Conservation (phyloP, 192 early-diverging fungal species). For the Jimgerdemannia lactiflua region DNA sequence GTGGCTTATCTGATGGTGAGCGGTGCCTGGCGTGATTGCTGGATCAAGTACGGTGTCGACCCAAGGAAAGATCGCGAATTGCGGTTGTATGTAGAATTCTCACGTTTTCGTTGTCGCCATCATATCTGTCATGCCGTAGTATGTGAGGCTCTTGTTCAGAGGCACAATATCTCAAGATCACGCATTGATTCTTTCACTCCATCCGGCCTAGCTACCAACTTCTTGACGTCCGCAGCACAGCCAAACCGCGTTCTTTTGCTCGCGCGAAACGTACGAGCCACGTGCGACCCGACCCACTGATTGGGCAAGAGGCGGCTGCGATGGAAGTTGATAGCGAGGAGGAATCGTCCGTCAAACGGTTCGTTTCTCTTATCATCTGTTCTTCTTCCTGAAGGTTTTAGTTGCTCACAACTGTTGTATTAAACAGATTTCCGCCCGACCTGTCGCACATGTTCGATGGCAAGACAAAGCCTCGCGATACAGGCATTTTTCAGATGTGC, state of each 20-base stretch:
- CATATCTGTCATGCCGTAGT: conserved; percentile 4
- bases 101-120: neutral
- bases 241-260: neutral
- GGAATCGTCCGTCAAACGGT: no score
- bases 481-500: neutral
- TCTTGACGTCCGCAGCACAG: neutral
- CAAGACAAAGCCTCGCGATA: no score
- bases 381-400: no score
- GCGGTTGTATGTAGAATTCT: conserved; percentile 16
- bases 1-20: conserved; percentile 30
- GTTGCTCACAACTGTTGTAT: no score
- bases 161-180: neutral
- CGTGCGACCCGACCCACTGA: neutral
- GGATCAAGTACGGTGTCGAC: conserved; percentile 46
- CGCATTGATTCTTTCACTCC: neutral
- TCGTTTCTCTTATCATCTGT: no score
- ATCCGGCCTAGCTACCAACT: neutral
- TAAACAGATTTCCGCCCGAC: no score
- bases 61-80: conserved; percentile 23
- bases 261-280: neutral
- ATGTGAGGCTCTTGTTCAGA: conserved; percentile 13
- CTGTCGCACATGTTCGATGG: no score
- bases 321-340: no score
- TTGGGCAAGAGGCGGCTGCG: no score
- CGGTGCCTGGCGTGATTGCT: conserved; percentile 46